Conservation (phyloP, 108 stramenopile species). For the Cyclostephanos tholiformis region DNA sequence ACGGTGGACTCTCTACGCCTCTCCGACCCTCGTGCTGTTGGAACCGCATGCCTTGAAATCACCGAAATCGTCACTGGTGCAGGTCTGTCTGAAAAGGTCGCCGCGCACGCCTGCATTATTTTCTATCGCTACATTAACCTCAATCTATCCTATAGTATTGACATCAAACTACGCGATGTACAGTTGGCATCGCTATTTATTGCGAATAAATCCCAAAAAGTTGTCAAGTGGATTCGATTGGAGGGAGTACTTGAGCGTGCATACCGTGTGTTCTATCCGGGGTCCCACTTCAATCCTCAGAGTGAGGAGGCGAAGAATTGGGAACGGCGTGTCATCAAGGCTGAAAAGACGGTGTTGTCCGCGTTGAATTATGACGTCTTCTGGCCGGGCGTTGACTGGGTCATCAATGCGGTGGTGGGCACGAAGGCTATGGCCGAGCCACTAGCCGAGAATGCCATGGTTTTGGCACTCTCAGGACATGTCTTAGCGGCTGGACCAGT, state of each 20-base stretch:
- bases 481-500: conserved; percentile 72
- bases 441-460: conserved; percentile 59
- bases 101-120: conserved; percentile 74
- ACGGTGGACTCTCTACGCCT: conserved; percentile 21
- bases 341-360: conserved; percentile 63
- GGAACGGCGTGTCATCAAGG: conserved; percentile 74
- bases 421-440: conserved; percentile 53
- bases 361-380: conserved; percentile 80
- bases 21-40: conserved; percentile 57
- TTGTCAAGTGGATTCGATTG: conserved; percentile 73
- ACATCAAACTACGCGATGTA: conserved; percentile 71
- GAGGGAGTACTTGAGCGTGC: conserved; percentile 73
- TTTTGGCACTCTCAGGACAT: conserved; percentile 65
- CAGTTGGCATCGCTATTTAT: conserved; percentile 76
- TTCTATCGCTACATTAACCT: conserved; percentile 76
- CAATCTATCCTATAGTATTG: conserved; percentile 27
- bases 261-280: conserved; percentile 74
- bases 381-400: conserved; percentile 76
- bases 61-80: conserved; percentile 63
- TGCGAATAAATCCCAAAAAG: conserved; percentile 86
- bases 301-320: conserved; percentile 73
- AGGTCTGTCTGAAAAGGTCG: conserved; percentile 52
- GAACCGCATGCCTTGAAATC: conserved; percentile 71
- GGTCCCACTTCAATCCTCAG: conserved; percentile 58
- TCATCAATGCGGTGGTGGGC: conserved; percentile 51